Evolutionary conservation across 495 filamentous ascomycete genomes (phyloP), one percentile per base, ranked within the genome.

Genomic region (Baudoinia panamericana): DNA sequence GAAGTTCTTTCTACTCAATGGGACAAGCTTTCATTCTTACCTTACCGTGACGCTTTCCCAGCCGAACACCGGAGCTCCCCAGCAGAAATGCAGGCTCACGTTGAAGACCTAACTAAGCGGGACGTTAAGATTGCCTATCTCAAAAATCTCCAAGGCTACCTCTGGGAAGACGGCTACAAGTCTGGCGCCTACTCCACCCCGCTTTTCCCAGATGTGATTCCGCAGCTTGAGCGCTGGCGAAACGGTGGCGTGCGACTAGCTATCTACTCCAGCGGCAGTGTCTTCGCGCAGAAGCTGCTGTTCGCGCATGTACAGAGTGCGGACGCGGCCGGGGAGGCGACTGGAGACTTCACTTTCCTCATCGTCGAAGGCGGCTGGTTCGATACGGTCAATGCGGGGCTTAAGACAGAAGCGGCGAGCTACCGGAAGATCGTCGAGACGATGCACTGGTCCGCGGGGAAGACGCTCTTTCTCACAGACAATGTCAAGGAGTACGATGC

Each of bases 321-420:
- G 31, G 64, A 67, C 20, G 25, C 22, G 20, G 25, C 35, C 11
- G 41, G 30, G 7, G 15, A 1, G 30, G 35, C 33, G 23, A 58
- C 55, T 0, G 36, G 38, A 18, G 75, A 84, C 49, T 54, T 82
- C 41, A 66, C 63, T 2, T 54, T 60, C 11, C 51, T 66, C 30
- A 65, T 83, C 41, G 58, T 19, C 21, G 26, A 17, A 15, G 36
- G 58, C 19, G 72, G 64, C 31, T 80, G 70, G 58, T 84, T 78
- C 45, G 80, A 84, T 55, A 83, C 79, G 5, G 69, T 77, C 27
- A 84, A 75, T 47, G 78, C 79, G n/a, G 80, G 80, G 6, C 62
- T 68, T 45, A 84, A 84, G 64, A 61, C 57, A 36, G 72, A 80
- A 45, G 42, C 51, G 23, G 56, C 43, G 24, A 81, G 76, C 52